Conservation (phyloP, 1,284 basidiomycete genomes). For the Ceratobasidium sp. region DNA sequence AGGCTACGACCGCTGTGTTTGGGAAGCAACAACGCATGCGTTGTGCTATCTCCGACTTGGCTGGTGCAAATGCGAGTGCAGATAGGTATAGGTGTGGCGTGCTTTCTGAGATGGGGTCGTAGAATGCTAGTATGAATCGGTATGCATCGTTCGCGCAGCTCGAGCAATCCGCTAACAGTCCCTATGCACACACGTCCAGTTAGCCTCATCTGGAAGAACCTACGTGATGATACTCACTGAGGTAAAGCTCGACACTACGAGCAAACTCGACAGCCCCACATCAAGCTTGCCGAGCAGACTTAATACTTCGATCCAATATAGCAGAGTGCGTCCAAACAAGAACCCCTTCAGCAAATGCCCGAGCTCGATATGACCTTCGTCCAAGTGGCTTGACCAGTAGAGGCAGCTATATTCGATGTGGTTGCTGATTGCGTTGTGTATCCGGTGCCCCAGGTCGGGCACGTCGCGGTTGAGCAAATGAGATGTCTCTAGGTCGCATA, state of each 20-base stretch:
- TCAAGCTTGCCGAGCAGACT: conserved; percentile 23
- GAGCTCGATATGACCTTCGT: too few species aligned
- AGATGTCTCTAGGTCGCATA: conserved; percentile 42
- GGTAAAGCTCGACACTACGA: not conserved
- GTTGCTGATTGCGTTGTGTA: not conserved
- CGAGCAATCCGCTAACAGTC: not conserved
- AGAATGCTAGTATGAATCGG: conserved; percentile 13
- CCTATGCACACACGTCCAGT: not conserved
- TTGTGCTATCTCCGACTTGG: not conserved
- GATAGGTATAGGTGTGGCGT: conserved; percentile 18
- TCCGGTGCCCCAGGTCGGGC: not conserved
- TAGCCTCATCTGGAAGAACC: not conserved
- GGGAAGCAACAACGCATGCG: not conserved
- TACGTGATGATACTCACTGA: not conserved
- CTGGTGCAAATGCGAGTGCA: conserved; percentile 9
- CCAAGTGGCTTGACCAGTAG: conserved; percentile 31
- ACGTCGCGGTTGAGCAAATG: conserved; percentile 29
- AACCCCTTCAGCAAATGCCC: not conserved
- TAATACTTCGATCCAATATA: conserved; percentile 44
- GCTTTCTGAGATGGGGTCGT: not conserved
- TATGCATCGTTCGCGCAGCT: not conserved
- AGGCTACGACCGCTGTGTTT: not conserved
- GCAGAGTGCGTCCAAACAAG: not conserved
- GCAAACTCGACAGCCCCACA: conserved; percentile 4
- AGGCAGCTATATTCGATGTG: conserved; percentile 23